These are phyloP conservation scores for Acer negundo DNA, from an alignment of 345 rosid species.

Conservation along the genomic window DNA sequence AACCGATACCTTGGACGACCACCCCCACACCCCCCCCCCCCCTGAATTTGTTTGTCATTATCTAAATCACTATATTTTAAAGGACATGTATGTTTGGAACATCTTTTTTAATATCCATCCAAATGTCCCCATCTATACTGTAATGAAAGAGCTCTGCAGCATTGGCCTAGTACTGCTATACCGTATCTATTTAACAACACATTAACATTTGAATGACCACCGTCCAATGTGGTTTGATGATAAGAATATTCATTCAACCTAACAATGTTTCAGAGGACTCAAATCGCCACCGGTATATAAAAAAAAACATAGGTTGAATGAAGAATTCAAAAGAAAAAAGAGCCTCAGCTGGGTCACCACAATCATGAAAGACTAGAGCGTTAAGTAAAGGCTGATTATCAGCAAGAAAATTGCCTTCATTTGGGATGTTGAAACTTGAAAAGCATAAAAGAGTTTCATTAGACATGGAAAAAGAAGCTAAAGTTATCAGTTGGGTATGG, in stretches of 20 bases:
- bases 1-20: background rate
- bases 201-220: no score
- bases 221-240: no score
- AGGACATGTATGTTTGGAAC: background rate
- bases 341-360: background rate
- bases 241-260: no score
- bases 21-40: no score
- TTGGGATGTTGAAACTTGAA: background rate
- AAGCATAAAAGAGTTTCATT: background rate
- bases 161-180: no score
- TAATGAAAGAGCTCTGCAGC: background rate
- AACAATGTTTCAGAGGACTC: no score
- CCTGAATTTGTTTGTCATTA: background rate
- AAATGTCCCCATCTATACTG: slow-evolving; percentile 2
- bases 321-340: background rate
- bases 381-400: background rate
- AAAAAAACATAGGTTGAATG: background rate
- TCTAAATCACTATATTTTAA: background rate
- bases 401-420: background rate
- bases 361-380: background rate
- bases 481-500: background rate
- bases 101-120: background rate
- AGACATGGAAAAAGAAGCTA: background rate
- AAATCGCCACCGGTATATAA: no score
- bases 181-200: background rate